These are phyloP conservation scores for Tricholomella constricta DNA, from an alignment of 768 basidiomycete species.

Conservation along the genomic window DNA sequence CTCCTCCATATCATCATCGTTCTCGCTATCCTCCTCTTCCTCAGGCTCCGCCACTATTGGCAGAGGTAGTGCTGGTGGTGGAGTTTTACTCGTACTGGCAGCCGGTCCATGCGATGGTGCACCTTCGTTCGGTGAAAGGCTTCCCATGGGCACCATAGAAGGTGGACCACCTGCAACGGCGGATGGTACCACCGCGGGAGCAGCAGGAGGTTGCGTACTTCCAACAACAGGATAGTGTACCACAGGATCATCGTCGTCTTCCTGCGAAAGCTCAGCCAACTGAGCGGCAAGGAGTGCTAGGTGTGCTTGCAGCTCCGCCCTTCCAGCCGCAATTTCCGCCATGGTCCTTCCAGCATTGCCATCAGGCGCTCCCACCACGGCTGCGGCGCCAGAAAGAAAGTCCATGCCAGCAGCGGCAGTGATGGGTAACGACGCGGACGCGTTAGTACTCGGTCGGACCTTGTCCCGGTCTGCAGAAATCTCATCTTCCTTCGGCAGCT, in stretches of 20 bases:
- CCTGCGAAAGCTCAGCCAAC: conserved; percentile 64
- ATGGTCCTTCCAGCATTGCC: not conserved
- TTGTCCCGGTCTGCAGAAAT: conserved; percentile 14
- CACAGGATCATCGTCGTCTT: conserved; percentile 29
- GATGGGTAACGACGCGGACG: not conserved
- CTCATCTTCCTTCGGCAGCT: conserved; percentile 39
- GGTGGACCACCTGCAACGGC: not conserved
- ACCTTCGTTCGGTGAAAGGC: not conserved
- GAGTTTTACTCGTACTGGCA: not conserved
- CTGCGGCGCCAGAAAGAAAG: not conserved
- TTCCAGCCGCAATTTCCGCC: conserved; percentile 19
- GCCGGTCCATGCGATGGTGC: not conserved
- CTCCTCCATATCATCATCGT: conserved; percentile 49
- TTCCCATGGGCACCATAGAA: not conserved
- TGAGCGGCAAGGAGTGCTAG: conserved; percentile 74
- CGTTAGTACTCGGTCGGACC: not conserved
- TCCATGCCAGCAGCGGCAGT: not conserved
- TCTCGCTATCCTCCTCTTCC: conserved; percentile 30
- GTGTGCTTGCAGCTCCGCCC: conserved; percentile 74
- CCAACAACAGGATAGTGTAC: conserved; percentile 15
- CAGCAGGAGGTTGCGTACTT: not conserved
- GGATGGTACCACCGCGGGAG: not conserved
- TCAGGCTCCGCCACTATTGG: not conserved
- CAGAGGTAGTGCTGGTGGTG: not conserved
- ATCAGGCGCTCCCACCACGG: not conserved